Evolutionary conservation across 768 basidiomycete genomes (phyloP).

Genomic region (Pulveroboletus sp.): DNA sequence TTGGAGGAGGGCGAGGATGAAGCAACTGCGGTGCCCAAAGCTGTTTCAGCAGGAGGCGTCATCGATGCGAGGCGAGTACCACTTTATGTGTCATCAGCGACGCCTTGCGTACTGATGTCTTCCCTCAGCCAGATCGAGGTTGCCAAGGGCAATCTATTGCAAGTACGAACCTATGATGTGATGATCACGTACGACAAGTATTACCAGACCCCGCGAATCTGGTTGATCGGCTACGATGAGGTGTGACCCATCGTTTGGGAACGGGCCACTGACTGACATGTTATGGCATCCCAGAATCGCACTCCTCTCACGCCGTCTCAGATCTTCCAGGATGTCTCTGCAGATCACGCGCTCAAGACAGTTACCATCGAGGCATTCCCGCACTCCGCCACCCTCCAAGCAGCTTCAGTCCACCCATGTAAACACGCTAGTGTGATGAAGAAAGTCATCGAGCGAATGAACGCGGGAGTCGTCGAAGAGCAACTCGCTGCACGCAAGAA

Average conservation of each 20-base stretch:
- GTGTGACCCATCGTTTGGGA: conserved; percentile 37
- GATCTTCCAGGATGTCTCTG: conserved; percentile 96
- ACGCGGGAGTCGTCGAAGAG: conserved; percentile 79
- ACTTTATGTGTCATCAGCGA: neutral
- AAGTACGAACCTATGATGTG: conserved; percentile 98
- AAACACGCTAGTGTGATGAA: conserved; percentile 99
- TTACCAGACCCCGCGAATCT: conserved; percentile 97
- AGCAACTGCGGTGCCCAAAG: conserved; percentile 67
- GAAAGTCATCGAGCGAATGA: conserved; percentile 99
- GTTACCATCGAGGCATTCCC: conserved; percentile 99
- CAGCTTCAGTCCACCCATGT: conserved; percentile 96
- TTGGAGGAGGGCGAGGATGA: conserved; percentile 87
- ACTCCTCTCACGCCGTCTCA: conserved; percentile 83
- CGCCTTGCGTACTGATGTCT: neutral
- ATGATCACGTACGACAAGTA: conserved; percentile 99
- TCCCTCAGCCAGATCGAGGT: conserved; percentile 54
- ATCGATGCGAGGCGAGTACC: conserved; percentile 50
- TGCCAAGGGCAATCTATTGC: conserved; percentile 80
- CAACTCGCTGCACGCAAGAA: conserved; percentile 68
- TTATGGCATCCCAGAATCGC: conserved; percentile 58
- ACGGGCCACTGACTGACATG: neutral
- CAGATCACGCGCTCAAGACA: conserved; percentile 97
- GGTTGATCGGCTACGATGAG: conserved; percentile 98
- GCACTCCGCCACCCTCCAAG: conserved; percentile 81
- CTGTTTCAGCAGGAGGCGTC: conserved; percentile 30